phyloP scores from a whole-genome alignment of 176 grass and related monocot genomes.

The Areca catechu region DNA sequence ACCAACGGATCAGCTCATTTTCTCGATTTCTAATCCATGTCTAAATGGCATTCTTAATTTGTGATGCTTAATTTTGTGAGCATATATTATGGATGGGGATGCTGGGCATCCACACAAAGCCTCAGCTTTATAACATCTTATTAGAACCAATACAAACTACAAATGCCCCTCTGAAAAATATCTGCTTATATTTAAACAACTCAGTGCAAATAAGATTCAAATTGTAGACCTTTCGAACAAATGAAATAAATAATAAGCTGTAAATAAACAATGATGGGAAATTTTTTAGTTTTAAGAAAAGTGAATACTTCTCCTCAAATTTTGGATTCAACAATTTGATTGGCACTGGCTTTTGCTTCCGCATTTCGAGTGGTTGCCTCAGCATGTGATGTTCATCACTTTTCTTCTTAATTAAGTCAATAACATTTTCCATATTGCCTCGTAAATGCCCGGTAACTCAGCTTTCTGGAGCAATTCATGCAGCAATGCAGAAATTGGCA shows the following conservation, averaged over 20 bases:
- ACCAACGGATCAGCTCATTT: too few relatives aligned
- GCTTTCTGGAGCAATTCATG: slow-evolving; percentile 46
- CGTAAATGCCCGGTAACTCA: slow-evolving; percentile 25
- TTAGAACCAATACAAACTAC: neutral
- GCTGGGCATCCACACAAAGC: too few relatives aligned
- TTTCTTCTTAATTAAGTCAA: slow-evolving; percentile 65
- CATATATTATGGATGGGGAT: too few relatives aligned
- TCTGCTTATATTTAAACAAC: too few relatives aligned
- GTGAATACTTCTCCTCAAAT: slow-evolving; percentile 84
- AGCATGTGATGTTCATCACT: slow-evolving; percentile 41
- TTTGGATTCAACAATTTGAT: slow-evolving; percentile 84
- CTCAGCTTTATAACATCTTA: neutral
- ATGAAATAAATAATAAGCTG: too few relatives aligned
- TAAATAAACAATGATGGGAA: neutral
- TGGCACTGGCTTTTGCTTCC: slow-evolving; percentile 75
- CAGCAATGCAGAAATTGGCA: slow-evolving; percentile 51
- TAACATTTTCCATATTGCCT: slow-evolving; percentile 54
- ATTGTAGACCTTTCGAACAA: too few relatives aligned
- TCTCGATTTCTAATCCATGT: too few relatives aligned
- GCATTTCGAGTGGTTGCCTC: slow-evolving; percentile 69
- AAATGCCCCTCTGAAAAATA: neutral
- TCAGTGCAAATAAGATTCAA: too few relatives aligned
- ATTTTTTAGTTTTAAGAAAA: slow-evolving; percentile 11
- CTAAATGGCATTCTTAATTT: too few relatives aligned
- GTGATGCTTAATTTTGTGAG: too few relatives aligned